Evolutionary conservation across 2,329 filamentous ascomycete species (phyloP).

Genomic region (Hyphodiscus sp.): DNA sequence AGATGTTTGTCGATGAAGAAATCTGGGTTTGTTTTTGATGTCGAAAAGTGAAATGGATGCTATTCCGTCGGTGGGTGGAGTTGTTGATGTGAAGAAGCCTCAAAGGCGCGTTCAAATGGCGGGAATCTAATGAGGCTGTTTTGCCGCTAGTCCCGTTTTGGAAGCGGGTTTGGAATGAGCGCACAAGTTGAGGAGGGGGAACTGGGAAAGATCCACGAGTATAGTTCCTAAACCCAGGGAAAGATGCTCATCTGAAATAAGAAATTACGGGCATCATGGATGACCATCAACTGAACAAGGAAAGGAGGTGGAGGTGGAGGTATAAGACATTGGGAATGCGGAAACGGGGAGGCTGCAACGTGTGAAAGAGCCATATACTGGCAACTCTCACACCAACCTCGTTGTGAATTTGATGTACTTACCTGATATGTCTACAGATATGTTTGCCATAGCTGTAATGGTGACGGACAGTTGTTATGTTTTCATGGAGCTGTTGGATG

Average conservation of each 20-base stretch:
- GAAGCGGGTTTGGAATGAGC: no score
- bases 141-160: no score
- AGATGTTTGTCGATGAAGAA: slow-evolving; percentile 4
- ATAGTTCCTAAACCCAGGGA: not conserved
- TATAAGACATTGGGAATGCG: no score
- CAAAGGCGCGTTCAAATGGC: no score
- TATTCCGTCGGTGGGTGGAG: slow-evolving; percentile 9
- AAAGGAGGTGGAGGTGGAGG: no score
- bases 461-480: slow-evolving; percentile 17
- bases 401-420: slow-evolving; percentile 11
- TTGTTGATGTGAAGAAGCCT: slow-evolving; percentile 16
- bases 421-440: slow-evolving; percentile 7
- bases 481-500: slow-evolving; percentile 10
- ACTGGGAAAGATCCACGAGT: no score
- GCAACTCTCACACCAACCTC: slow-evolving; percentile 19
- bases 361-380: slow-evolving; percentile 8
- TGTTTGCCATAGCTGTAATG: slow-evolving; percentile 2
- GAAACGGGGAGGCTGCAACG: not conserved
- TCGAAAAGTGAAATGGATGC: slow-evolving; percentile 1
- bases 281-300: no score
- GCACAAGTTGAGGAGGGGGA: no score
- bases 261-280: slow-evolving; percentile 1
- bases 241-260: slow-evolving; percentile 6
- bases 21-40: slow-evolving; percentile 7
- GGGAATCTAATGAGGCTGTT: no score